Evolutionary conservation across 2,329 filamentous ascomycete species (phyloP), one percentile per base, ranked within the genome.

Genomic region (Alternaria sp.): DNA sequence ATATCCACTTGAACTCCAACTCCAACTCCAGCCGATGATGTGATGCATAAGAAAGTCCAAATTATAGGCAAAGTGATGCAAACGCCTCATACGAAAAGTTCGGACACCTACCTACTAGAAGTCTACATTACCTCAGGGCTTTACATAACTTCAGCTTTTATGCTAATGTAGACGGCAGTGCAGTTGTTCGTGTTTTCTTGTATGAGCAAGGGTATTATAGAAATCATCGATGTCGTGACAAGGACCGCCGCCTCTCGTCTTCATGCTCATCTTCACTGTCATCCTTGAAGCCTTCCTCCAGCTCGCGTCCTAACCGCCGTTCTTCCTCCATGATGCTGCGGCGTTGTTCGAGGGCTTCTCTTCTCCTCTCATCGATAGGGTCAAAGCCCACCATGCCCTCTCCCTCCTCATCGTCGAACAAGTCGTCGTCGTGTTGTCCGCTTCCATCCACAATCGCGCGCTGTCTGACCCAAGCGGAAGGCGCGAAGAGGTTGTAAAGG

Each of bases 221-320:
- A 43, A 23, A 33, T 66, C 56, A 70, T 44, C 50, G 61, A 33
- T 62, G 46, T 25, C 68, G 51, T 33, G 72, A 74, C 14, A 73
- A 56, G 8, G 71, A 72, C 47, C 63, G 56, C 50, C 69, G 45
- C 47, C 67, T 64, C 43, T 72, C 74, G 23, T 75, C 75, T 18
- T 75, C 79, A 6, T 73, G 77, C 58, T 89, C 87, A 41, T 90
- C 88, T 60, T 90, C 88, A 75, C 90, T 92, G 70, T 92, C 89
- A 76, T 92, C 90, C 80, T 88, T 87, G 75, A 93, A 93, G 0
- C 90, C 90, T 72, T 90, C 87, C 77, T 95, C 92, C 55, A 95
- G 79, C 71, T 97, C 93, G 80, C 93, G 85, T 78, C 92, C 95
- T 65, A 97, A 74, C 66, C 93, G 85, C 70, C 87, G 83, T 46